Percentiles rank a stretch among this genome's conserved stretches.
These are phyloP conservation scores for Camellia granthamiana DNA, from an alignment of 148 eudicot species.

Conservation along the genomic window DNA sequence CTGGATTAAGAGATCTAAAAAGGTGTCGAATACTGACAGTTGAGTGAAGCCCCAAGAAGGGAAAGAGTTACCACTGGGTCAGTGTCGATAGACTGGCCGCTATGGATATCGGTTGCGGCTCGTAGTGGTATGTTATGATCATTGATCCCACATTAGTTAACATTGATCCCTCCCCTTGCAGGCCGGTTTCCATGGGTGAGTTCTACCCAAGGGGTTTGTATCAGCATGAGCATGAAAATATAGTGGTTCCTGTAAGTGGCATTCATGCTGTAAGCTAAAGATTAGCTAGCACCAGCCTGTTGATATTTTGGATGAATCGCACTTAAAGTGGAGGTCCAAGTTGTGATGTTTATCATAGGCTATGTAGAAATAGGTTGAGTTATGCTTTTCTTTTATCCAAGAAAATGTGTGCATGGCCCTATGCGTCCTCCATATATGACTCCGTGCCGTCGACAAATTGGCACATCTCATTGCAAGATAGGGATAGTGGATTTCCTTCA, in stretches of 20 bases:
- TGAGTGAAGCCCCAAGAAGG: too few relatives aligned
- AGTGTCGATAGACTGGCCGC: too few relatives aligned
- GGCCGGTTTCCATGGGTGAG: too few relatives aligned
- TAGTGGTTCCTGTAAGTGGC: neutral
- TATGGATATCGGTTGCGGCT: too few relatives aligned
- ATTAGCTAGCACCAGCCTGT: neutral
- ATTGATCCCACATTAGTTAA: too few relatives aligned
- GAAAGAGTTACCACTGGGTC: too few relatives aligned
- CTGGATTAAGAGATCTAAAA: too few relatives aligned
- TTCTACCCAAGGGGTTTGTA: too few relatives aligned
- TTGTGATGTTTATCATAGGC: neutral
- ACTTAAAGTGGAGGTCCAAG: neutral
- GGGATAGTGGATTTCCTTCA: neutral
- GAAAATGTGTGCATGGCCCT: conserved; percentile 9
- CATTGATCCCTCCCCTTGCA: too few relatives aligned
- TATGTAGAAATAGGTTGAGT: neutral
- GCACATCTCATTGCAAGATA: neutral
- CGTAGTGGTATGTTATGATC: too few relatives aligned
- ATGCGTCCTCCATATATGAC: neutral
- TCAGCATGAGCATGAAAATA: neutral
- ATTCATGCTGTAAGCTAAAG: neutral
- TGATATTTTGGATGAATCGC: neutral
- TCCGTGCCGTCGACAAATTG: neutral
- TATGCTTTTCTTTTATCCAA: too few relatives aligned
- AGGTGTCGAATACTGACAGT: too few relatives aligned